Evolutionary conservation across 371 early-diverging fungal genomes (phyloP).

Genomic region (Fennellomyces sp.): DNA sequence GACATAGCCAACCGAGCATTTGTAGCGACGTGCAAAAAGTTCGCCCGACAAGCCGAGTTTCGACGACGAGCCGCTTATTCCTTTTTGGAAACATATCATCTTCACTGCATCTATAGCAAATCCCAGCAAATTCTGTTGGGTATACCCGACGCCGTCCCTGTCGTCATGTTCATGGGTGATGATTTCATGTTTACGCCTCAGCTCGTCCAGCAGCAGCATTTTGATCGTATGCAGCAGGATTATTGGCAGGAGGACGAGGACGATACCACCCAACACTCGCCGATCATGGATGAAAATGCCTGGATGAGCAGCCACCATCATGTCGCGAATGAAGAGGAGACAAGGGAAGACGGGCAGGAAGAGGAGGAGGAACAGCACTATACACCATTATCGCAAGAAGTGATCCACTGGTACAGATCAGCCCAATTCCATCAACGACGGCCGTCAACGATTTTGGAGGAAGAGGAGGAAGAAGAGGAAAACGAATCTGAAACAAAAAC

Average conservation of each 20-base stretch:
- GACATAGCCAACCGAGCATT: constrained; percentile 49
- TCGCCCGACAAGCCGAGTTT: constrained; percentile 48
- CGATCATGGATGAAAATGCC: constrained; percentile 44
- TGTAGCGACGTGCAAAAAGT: constrained; percentile 51
- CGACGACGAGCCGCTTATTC: constrained; percentile 40
- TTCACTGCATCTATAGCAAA: constrained; percentile 53
- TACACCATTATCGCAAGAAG: constrained; percentile 33
- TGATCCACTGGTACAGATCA: constrained; percentile 42
- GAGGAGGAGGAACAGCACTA: constrained; percentile 13
- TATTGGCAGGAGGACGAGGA: constrained; percentile 13
- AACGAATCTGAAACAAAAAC: constrained; percentile 1
- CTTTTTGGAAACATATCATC: constrained; percentile 46
- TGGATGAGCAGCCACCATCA: constrained; percentile 41
- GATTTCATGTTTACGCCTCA: constrained; percentile 56
- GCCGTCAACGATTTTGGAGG: constrained; percentile 11
- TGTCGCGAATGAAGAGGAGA: constrained; percentile 1
- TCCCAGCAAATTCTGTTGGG: constrained; percentile 48
- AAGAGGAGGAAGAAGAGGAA: background rate
- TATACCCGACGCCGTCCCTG: constrained; percentile 36
- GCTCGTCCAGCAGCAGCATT: constrained; percentile 24
- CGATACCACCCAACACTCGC: constrained; percentile 7
- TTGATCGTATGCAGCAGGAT: constrained; percentile 17
- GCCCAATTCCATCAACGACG: constrained; percentile 15
- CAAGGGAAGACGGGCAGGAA: constrained; percentile 6
- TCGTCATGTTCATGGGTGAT: constrained; percentile 43